Evolutionary conservation across 306 rosid genomes (phyloP), one percentile per base, ranked within the genome.

Genomic region (Ceratonia siliqua): DNA sequence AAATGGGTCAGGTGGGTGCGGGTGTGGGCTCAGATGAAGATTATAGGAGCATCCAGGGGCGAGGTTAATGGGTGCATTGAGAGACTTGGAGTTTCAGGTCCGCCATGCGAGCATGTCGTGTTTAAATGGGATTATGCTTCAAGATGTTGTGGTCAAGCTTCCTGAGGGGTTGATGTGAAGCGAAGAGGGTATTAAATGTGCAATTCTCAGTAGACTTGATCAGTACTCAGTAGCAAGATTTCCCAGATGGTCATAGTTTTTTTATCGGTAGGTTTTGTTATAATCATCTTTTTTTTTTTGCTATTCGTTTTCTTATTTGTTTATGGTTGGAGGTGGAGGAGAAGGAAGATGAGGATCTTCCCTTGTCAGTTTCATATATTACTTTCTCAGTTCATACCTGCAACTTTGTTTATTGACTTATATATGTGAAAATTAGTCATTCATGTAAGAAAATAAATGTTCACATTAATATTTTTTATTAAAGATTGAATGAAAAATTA

Each of bases 51-150:
- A 84, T 77, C 96, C 98, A 0, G 64, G 91, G 0, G 97, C 96
- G 0, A 83, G 89, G 57, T 41, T 94, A 5, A 88, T 94, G 98
- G 76, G 72, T 8, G 91, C 77, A 1, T 59, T 94, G 18, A 69
- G 90, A 3, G 93, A 91, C n/a, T 28, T 94, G 41, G 88, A 94
- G 75, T 71, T 91, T 22, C 87, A 79, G 25, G 85, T 94, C n/a
- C 87, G 84, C 27, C 98, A 94, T 27, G 97, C 96, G 0, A 89
- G 91, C 66, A 73, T 94, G 42, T 88, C 97, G 0, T 79, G 82
- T 59, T 88, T 94, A 2, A 88, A 91, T n/a, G 90, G 90, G 4
- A 21, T 91, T 6, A 86, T 88, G 96, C 90, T 94, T 49, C 98
- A 91, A 64, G 95, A 94, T 77, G 84, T 91, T 12, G 91, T 91